Conservation (phyloP, 192 early-diverging fungal genomes). For the Gryganskiella cystojenkinii region DNA sequence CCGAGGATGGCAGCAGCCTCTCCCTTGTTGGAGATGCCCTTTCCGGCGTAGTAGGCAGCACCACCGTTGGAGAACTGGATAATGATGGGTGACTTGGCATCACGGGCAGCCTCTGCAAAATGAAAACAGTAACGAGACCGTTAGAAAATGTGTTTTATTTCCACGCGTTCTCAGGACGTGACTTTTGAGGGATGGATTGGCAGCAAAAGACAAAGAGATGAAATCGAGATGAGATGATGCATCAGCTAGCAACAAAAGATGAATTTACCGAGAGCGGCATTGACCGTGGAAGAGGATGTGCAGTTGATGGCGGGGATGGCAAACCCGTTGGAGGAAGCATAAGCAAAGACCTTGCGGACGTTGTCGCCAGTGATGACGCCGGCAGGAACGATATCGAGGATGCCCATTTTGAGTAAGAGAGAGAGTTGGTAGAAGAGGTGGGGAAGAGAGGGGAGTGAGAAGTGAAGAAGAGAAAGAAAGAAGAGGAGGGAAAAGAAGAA, state of each 20-base stretch:
- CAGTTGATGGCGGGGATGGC: slow-evolving; percentile 98
- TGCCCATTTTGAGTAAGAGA: slow-evolving; percentile 66
- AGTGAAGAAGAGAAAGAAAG: slow-evolving; percentile 15
- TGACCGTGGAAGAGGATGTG: slow-evolving; percentile 92
- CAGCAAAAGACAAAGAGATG: not conserved
- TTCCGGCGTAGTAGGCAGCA: slow-evolving; percentile 91
- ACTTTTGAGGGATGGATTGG: not conserved
- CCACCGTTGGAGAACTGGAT: slow-evolving; percentile 98
- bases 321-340: slow-evolving; percentile 81
- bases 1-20: slow-evolving; percentile 92
- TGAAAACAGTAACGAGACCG: not conserved
- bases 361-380: slow-evolving; percentile 96
- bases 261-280: slow-evolving; percentile 77
- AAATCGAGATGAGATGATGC: not conserved
- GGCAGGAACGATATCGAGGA: slow-evolving; percentile 86
- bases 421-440: not conserved
- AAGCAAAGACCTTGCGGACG: slow-evolving; percentile 84
- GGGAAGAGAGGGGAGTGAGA: not conserved
- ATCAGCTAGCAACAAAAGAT: not conserved
- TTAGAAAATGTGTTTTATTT: not conserved
- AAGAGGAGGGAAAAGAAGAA: slow-evolving; percentile 13
- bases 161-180: not conserved
- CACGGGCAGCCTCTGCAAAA: slow-evolving; percentile 85
- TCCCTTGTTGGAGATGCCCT: slow-evolving; percentile 89
- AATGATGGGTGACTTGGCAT: slow-evolving; percentile 92